Percentiles rank a stretch among this genome's conserved stretches.
phyloP scores from a whole-genome alignment of 805 yeast genomes.

The Candida pini region DNA sequence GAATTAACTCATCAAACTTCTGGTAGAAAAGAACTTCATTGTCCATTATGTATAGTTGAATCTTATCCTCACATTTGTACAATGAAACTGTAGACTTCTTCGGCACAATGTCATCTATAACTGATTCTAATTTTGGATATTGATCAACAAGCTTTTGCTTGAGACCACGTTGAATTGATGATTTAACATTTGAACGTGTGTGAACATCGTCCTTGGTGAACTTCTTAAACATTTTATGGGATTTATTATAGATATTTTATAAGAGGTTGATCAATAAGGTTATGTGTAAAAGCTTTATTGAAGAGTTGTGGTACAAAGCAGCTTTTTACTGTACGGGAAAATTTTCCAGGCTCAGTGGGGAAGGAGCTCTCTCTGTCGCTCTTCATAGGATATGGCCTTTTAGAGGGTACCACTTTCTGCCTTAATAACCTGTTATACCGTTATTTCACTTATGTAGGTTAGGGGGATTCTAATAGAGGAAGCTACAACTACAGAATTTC shows the following conservation, averaged over 20 bases:
- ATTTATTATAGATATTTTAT: background rate
- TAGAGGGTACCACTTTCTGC: background rate
- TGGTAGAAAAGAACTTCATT: conserved; percentile 73
- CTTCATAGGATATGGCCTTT: background rate
- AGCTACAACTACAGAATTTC: too few species aligned
- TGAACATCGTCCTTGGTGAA: conserved; percentile 84
- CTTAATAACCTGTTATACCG: background rate
- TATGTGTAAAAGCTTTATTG: too few species aligned
- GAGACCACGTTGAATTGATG: conserved; percentile 90
- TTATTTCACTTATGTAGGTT: too few species aligned
- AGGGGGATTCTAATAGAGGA: too few species aligned
- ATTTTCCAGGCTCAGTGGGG: too few species aligned
- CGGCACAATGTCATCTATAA: conserved; percentile 78
- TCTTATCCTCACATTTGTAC: conserved; percentile 85
- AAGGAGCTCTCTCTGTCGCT: background rate
- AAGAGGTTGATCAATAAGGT: background rate
- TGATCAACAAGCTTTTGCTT: conserved; percentile 67
- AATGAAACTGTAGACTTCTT: conserved; percentile 78
- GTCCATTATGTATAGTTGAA: conserved; percentile 70
- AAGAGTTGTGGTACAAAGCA: too few species aligned
- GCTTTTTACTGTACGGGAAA: too few species aligned
- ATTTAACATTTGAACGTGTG: conserved; percentile 85
- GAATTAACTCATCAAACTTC: conserved; percentile 74
- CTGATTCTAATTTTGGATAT: conserved; percentile 69
- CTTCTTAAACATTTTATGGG: conserved; percentile 28